Evolutionary conservation across 2,329 filamentous ascomycete genomes (phyloP), one percentile per base, ranked within the genome.

Genomic region (Calonectria naviculata): DNA sequence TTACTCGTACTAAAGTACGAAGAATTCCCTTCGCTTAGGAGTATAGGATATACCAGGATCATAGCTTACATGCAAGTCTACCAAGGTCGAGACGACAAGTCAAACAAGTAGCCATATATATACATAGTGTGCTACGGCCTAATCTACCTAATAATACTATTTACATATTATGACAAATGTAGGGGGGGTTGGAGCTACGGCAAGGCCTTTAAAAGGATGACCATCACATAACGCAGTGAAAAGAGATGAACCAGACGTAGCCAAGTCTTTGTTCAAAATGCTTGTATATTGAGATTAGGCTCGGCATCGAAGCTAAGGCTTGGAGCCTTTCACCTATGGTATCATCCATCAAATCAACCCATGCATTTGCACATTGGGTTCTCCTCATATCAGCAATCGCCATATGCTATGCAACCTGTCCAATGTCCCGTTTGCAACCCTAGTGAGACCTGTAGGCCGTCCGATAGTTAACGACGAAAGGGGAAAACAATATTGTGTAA

Each of bases 311-410:
- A 78, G 71, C 73, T 72, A 74, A 72, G 76, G 75, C 73, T 69
- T 70, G 62, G 47, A 70, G 70, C 71, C 75, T 77, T 67, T 71
- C n/a, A 78, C 78, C 73, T 74, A 79, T 76, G 78, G 78, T 79
- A 79, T 79, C 75, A 77, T 79, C 68, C 70, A 72, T 71, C 65
- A 67, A 70, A 72, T 66, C 63, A 72, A 71, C 66, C 69, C 54
- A 46, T 68, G 58, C 58, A 60, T 29, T 24, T 61, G 17, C 41
- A 19, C 41, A 19, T 28, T 29, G 26, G n/a, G 24, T 36, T 24
- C 41, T 52, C 31, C n/a, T 41, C 24, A 29, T 15, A 47, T 47
- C 65, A 52, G 29, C 21, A 41, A 44, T 28, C 38, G 47, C 36
- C 38, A 31, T 68, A 46, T 61, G 65, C 52, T 65, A 54, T 54